Percentiles rank a stretch among this genome's conserved stretches.
These are phyloP conservation scores for Boletus tomentosulus DNA, from an alignment of 768 basidiomycete genomes.

Conservation along the genomic window DNA sequence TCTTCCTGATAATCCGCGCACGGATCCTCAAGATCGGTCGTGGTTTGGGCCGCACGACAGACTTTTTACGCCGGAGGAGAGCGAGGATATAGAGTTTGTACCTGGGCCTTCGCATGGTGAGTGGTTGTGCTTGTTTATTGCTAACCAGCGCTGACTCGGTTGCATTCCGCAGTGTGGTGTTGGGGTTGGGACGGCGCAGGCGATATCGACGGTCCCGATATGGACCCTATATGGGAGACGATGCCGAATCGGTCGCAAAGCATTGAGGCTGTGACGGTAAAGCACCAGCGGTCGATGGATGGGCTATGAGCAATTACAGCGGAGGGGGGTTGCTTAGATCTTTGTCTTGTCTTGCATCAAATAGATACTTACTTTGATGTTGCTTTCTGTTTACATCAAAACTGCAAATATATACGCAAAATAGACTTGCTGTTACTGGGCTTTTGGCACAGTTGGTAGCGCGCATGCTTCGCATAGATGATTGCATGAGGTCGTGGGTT, in stretches of 20 bases:
- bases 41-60: conserved; percentile 99
- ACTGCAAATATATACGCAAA: neutral
- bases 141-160: neutral
- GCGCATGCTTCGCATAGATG: conserved; percentile 51
- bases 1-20: conserved; percentile 90
- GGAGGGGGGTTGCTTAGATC: conserved; percentile 13
- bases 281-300: conserved; percentile 54
- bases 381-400: too few relatives aligned
- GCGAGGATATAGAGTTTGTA: conserved; percentile 67
- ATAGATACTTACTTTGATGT: neutral
- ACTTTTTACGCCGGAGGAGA: conserved; percentile 87
- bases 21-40: conserved; percentile 94
- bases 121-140: neutral
- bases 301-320: conserved; percentile 14
- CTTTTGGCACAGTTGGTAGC: conserved; percentile 59
- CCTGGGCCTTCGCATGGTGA: conserved; percentile 84
- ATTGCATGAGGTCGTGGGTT: conserved; percentile 57
- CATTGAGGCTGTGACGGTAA: conserved; percentile 58
- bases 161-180: conserved; percentile 76
- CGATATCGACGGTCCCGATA: conserved; percentile 95
- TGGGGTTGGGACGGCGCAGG: conserved; percentile 99
- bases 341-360: neutral
- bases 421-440: conserved; percentile 16
- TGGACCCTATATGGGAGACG: conserved; percentile 95
- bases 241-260: conserved; percentile 64